Evolutionary conservation across 495 filamentous ascomycete species (phyloP), one percentile per base, ranked within the genome.

Genomic region (Penicillium soppii): DNA sequence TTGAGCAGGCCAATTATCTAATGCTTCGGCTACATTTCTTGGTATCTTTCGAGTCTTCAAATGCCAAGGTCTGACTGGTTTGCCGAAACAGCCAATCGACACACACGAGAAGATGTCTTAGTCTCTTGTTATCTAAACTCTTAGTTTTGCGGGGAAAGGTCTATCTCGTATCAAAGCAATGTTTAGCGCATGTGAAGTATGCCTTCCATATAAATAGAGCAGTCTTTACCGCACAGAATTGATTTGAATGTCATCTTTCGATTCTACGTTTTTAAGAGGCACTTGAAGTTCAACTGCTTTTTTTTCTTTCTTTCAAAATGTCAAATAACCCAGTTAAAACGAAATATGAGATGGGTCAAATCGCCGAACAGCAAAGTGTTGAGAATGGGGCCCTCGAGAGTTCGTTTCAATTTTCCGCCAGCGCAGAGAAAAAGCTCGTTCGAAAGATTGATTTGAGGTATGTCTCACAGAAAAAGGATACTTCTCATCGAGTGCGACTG

Each of bases 51-150:
- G 15, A 17, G 37, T 47, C 29, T 37, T 21, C 36, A 3, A 9
- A 27, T 38, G 56, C 53, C 57, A 56, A 60, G 49, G 16, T 39
- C 15, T 19, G n/a, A 42, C 26, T 38, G 55, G 47, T 52, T 65
- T 65, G 61, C 61, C 61, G 61, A 65, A 36, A 44, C 52, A 56
- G 40, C 61, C 55, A 65, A 65, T 59, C 13, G 39, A 19, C 4
- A 30, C n/a, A 12, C 17, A 22, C 5, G 26, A 32, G 43, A 41
- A 25, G 46, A 20, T 32, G 7, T 13, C 23, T 22, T 23, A 26
- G 26, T 2, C 15, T 15, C 7, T 25, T 17, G 13, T 50, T 58
- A 50, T 58, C 50, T 26, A 6, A 16, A 1, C 13, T 15, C n/a
- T 19, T 32, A 5, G 33, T 9, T 42, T 46, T 54, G 55, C 50